phyloP scores from a whole-genome alignment of 257 asterid genomes.

The Buddleja alternifolia region DNA sequence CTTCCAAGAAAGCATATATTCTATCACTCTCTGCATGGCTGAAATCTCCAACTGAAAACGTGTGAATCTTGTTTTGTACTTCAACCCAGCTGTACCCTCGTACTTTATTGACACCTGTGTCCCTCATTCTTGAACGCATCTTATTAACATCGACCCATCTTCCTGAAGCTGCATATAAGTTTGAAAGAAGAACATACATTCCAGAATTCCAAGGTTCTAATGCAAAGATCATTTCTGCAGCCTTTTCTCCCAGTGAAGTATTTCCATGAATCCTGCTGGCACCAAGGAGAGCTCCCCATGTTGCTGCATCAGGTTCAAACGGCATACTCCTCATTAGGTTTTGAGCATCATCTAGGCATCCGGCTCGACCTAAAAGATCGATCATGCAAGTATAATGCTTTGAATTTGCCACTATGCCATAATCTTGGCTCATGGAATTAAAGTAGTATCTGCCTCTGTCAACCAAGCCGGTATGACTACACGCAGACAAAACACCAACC shows the following conservation, averaged over 20 bases:
- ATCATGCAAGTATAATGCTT: slow-evolving; percentile 92
- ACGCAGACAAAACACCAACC: slow-evolving; percentile 89
- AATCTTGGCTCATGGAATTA: slow-evolving; percentile 66
- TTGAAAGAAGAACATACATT: slow-evolving; percentile 90
- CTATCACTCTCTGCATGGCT: slow-evolving; percentile 63
- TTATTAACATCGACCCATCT: slow-evolving; percentile 81
- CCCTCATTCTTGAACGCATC: slow-evolving; percentile 82
- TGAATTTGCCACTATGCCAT: slow-evolving; percentile 70
- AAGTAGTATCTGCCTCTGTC: slow-evolving; percentile 74
- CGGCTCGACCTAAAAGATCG: slow-evolving; percentile 94
- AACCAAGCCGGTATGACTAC: slow-evolving; percentile 87
- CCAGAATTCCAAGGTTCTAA: slow-evolving; percentile 94
- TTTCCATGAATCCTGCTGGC: slow-evolving; percentile 93
- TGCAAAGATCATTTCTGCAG: slow-evolving; percentile 80
- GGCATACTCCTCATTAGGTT: slow-evolving; percentile 72
- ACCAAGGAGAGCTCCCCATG: slow-evolving; percentile 99
- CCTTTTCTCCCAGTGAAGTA: slow-evolving; percentile 83
- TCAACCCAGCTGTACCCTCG: slow-evolving; percentile 98
- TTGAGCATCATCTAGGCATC: slow-evolving; percentile 83
- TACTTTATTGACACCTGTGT: slow-evolving; percentile 63
- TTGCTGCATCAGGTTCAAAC: slow-evolving; percentile 90
- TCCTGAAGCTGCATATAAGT: slow-evolving; percentile 85
- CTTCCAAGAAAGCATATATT: slow-evolving; percentile 76
- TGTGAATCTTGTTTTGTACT: slow-evolving; percentile 68
- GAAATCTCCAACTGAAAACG: slow-evolving; percentile 83